A percentile compares a stretch with the other conserved stretches of the same genome.
Conservation (phyloP, 108 stramenopile species). For the Nitzschia palea region DNA sequence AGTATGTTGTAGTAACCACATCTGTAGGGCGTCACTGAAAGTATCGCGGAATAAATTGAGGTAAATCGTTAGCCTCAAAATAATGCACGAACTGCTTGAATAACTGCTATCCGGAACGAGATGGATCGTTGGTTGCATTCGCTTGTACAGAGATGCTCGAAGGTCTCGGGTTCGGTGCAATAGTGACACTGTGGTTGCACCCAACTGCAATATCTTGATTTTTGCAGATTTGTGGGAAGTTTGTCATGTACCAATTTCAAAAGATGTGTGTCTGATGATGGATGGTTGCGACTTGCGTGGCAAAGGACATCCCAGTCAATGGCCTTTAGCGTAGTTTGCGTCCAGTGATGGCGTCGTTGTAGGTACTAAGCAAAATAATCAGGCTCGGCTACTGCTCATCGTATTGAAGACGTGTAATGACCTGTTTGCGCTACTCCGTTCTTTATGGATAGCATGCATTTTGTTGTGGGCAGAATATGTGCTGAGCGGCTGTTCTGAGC, state of each 20-base stretch:
- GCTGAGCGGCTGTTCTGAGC: neutral
- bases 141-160: neutral
- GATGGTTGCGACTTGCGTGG: neutral
- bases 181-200: neutral
- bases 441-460: neutral
- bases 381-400: neutral
- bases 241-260: neutral
- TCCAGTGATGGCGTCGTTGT: neutral
- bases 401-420: neutral
- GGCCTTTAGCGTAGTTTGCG: neutral
- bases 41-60: too few relatives aligned
- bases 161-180: neutral
- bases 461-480: neutral
- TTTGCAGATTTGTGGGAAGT: neutral
- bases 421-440: neutral
- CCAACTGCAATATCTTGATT: neutral
- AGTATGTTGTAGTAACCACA: too few relatives aligned
- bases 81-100: neutral
- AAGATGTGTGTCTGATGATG: neutral
- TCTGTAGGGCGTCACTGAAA: too few relatives aligned
- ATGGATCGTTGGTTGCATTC: neutral
- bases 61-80: too few relatives aligned
- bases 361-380: neutral
- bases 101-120: neutral
- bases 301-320: neutral